A percentile compares a stretch with the other conserved stretches of the same genome.
Evolutionary conservation across 352 stramenopile species (phyloP).

Genomic region (Phytophthora foliorum): DNA sequence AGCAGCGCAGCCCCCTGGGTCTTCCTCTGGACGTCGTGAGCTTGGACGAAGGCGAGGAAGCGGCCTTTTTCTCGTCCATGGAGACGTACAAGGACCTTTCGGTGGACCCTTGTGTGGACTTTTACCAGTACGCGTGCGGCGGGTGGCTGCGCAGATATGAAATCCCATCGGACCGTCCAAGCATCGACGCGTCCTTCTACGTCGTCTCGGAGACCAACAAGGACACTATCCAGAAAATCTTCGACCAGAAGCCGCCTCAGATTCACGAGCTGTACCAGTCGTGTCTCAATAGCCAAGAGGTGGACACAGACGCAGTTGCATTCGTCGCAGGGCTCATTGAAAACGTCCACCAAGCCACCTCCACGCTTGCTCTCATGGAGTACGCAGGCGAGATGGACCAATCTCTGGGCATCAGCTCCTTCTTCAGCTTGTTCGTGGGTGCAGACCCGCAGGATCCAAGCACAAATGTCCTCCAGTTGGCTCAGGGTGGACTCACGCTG

Average conservation of each 20-base stretch:
- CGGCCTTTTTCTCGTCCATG: constrained; percentile 53
- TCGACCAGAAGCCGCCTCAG: constrained; percentile 59
- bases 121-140: constrained; percentile 82
- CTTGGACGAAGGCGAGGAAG: constrained; percentile 24
- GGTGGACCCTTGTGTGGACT: constrained; percentile 76
- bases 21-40: constrained; percentile 9
- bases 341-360: constrained; percentile 48
- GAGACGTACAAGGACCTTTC: constrained; percentile 62
- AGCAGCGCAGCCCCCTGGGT: constrained; percentile 1
- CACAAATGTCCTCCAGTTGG: constrained; percentile 55
- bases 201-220: constrained; percentile 62
- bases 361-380: constrained; percentile 51
- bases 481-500: constrained; percentile 71
- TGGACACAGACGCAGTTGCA: constrained; percentile 50
- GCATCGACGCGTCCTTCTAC: constrained; percentile 68
- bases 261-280: constrained; percentile 68
- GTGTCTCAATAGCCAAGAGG: constrained; percentile 53
- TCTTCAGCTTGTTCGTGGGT: constrained; percentile 59
- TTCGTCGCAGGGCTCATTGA: constrained; percentile 52
- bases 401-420: constrained; percentile 53
- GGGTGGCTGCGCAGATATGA: constrained; percentile 70
- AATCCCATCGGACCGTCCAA: constrained; percentile 54
- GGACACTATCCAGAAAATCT: constrained; percentile 60
- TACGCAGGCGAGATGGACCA: constrained; percentile 57
- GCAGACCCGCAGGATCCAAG: constrained; percentile 58